These are phyloP conservation scores for Lactifluus rugatus DNA, from an alignment of 768 basidiomycete genomes.

Conservation along the genomic window DNA sequence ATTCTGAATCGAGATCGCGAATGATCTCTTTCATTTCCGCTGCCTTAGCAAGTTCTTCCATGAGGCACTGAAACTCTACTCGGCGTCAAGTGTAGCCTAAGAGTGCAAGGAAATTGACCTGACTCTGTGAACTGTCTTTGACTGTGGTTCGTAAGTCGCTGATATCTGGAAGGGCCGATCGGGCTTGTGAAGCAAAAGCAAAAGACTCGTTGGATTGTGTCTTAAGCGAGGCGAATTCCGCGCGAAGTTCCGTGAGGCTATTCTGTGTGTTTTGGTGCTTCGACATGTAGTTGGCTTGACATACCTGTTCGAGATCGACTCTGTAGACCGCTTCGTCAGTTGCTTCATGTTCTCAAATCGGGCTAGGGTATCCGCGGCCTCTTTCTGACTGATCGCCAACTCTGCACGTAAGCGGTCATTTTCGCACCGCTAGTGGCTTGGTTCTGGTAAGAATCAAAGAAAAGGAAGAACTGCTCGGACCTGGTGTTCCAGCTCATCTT, in stretches of 20 bases:
- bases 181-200: constrained; percentile 14
- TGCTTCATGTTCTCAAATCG: constrained; percentile 12
- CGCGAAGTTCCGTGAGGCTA: constrained; percentile 14
- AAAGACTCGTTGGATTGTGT: constrained; percentile 18
- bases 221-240: constrained; percentile 11
- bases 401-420: constrained; percentile 15
- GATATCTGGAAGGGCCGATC: constrained; percentile 13
- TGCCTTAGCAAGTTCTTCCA: constrained; percentile 8
- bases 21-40: constrained; percentile 12
- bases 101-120: neutral
- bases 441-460: neutral
- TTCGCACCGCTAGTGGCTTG: constrained; percentile 6
- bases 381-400: neutral
- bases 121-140: constrained; percentile 12
- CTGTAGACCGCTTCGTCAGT: constrained; percentile 5
- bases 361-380: neutral
- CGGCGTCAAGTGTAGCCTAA: neutral
- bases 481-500: constrained; percentile 15
- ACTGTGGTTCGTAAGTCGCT: constrained; percentile 7
- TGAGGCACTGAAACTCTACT: constrained; percentile 10
- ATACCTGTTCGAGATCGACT: constrained; percentile 7
- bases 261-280: neutral
- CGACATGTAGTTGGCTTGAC: neutral
- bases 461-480: neutral
- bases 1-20: constrained; percentile 11